Conservation (phyloP, 495 filamentous ascomycete species). For the Pyronema domesticum region DNA sequence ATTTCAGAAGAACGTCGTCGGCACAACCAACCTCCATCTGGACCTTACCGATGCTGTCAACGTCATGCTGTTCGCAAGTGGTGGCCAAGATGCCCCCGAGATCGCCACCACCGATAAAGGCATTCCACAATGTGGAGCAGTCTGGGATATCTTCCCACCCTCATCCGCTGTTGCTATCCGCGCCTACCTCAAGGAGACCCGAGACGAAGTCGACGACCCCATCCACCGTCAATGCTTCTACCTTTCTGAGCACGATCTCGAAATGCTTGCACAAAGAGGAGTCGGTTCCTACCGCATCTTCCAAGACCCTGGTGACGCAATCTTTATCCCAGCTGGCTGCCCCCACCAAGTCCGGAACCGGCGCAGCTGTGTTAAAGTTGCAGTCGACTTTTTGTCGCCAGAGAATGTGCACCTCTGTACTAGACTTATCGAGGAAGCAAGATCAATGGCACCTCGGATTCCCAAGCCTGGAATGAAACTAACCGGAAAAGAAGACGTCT, state of each 20-base stretch:
- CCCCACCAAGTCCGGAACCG: conserved; percentile 24
- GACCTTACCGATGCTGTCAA: conserved; percentile 26
- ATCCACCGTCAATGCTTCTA: conserved; percentile 25
- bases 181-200: conserved; percentile 11
- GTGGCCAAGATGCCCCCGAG: conserved; percentile 7
- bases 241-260: conserved; percentile 21
- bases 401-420: conserved; percentile 18
- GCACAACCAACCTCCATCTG: conserved; percentile 25
- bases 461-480: background rate
- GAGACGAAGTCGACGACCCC: conserved; percentile 17
- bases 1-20: conserved; percentile 5
- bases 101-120: conserved; percentile 6
- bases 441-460: conserved; percentile 7
- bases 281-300: conserved; percentile 21
- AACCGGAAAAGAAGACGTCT: conserved; percentile 19
- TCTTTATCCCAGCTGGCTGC: conserved; percentile 25
- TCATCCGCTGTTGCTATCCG: conserved; percentile 10
- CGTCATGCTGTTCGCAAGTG: conserved; percentile 22
- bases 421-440: conserved; percentile 12
- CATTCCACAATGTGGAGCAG: conserved; percentile 20
- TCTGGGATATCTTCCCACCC: conserved; percentile 27
- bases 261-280: conserved; percentile 3
- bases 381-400: conserved; percentile 24
- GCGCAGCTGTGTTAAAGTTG: conserved; percentile 23
- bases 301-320: conserved; percentile 23